Evolutionary conservation across 192 early-diverging fungal genomes (phyloP).

Genomic region (Backusella luteola): DNA sequence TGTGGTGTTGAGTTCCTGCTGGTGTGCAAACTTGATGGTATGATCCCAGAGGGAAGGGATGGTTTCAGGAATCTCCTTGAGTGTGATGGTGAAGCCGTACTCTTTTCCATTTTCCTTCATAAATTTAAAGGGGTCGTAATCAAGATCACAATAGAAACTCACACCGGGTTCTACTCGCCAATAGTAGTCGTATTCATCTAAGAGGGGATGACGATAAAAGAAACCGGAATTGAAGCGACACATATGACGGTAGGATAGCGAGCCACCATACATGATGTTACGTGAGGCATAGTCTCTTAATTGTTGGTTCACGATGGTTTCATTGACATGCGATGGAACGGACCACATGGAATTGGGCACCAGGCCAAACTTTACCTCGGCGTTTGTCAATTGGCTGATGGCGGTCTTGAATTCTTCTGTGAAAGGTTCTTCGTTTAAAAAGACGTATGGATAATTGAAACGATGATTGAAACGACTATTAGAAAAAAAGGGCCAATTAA

Average conservation of each 20-base stretch:
- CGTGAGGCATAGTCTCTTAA: slow-evolving; percentile 54
- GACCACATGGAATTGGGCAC: slow-evolving; percentile 75
- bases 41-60: slow-evolving; percentile 57
- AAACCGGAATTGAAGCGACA: slow-evolving; percentile 69
- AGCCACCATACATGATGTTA: slow-evolving; percentile 70
- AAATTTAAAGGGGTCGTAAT: slow-evolving; percentile 59
- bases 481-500: neutral
- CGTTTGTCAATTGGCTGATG: slow-evolving; percentile 42
- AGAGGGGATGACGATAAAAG: slow-evolving; percentile 54
- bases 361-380: slow-evolving; percentile 63
- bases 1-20: slow-evolving; percentile 30
- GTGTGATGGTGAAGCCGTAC: slow-evolving; percentile 57
- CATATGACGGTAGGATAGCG: slow-evolving; percentile 83
- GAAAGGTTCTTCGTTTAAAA: slow-evolving; percentile 73
- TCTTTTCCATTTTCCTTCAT: slow-evolving; percentile 56
- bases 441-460: slow-evolving; percentile 77
- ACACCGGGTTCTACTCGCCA: slow-evolving; percentile 72
- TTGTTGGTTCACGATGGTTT: slow-evolving; percentile 54
- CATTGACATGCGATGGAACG: slow-evolving; percentile 69
- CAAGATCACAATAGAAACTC: slow-evolving; percentile 55
- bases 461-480: slow-evolving; percentile 63
- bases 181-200: slow-evolving; percentile 68
- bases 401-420: slow-evolving; percentile 57
- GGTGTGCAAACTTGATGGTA: slow-evolving; percentile 29
- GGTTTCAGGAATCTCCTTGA: slow-evolving; percentile 50